phyloP scores from a whole-genome alignment of 352 stramenopile species.

The Thalassiosira mediterranea region DNA sequence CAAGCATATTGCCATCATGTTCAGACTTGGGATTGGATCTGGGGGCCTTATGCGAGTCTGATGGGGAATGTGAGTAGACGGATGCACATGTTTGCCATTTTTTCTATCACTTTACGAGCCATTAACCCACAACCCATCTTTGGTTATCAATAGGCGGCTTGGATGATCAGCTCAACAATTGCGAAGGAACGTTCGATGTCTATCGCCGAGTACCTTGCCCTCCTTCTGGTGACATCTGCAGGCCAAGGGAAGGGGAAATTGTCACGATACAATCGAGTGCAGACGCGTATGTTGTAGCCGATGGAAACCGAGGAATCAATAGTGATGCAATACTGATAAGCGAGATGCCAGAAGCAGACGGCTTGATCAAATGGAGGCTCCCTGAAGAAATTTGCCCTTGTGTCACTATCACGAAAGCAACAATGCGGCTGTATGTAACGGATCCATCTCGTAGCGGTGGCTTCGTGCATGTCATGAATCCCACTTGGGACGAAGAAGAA shows the following conservation, averaged over 20 bases:
- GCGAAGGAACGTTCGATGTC: constrained; percentile 30
- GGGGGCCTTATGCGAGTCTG: constrained; percentile 23
- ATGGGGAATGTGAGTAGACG: constrained; percentile 28
- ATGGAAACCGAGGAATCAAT: constrained; percentile 3
- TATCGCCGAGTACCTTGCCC: constrained; percentile 18
- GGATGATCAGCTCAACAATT: constrained; percentile 26
- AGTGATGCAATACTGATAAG: constrained; percentile 15
- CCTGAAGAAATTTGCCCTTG: constrained; percentile 22
- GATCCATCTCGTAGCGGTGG: constrained; percentile 8
- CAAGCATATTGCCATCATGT: constrained; percentile 18
- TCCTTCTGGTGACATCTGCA: constrained; percentile 1
- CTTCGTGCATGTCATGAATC: constrained; percentile 32
- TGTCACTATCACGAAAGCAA: constrained; percentile 22
- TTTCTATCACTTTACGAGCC: not conserved
- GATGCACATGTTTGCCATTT: not conserved
- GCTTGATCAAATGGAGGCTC: constrained; percentile 12
- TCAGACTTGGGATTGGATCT: constrained; percentile 7
- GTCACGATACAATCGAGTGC: constrained; percentile 7
- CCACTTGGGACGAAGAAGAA: constrained; percentile 16
- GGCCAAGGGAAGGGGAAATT: constrained; percentile 1
- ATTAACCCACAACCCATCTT: not conserved
- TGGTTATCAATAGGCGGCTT: constrained; percentile 11
- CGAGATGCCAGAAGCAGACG: constrained; percentile 17
- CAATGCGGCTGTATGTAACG: constrained; percentile 13
- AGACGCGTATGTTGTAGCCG: constrained; percentile 12